Conservation (phyloP, 345 rosid species). For the Syzygium grande region DNA sequence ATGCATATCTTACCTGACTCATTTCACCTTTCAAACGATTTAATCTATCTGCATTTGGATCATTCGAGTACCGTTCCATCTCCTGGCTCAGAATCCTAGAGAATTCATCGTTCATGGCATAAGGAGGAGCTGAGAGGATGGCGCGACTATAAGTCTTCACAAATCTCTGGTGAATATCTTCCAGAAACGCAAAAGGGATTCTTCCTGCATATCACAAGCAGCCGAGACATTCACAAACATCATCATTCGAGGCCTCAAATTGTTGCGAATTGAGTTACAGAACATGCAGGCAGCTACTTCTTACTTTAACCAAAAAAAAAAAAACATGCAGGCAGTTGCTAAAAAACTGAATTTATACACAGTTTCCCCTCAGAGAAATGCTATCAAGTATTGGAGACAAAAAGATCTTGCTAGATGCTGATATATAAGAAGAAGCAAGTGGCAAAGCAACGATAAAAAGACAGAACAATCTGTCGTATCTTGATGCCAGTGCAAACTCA, state of each 20-base stretch:
- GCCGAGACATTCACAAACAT: not conserved
- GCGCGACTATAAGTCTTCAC: conserved; percentile 26
- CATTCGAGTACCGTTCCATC: conserved; percentile 34
- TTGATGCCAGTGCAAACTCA: not conserved
- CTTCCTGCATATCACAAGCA: conserved; percentile 20
- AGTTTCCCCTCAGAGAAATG: not conserved
- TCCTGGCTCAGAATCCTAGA: conserved; percentile 36
- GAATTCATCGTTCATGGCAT: conserved; percentile 54
- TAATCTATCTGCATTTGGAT: conserved; percentile 33
- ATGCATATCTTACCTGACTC: conserved; percentile 22
- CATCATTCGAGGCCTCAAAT: not conserved
- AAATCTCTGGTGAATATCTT: conserved; percentile 34
- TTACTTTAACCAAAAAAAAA: too few species aligned
- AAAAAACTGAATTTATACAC: not conserved
- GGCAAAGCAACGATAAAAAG: not conserved
- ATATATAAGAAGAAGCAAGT: not conserved
- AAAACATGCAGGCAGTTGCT: not conserved
- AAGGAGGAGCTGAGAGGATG: conserved; percentile 30
- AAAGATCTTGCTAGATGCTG: not conserved
- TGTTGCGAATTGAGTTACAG: not conserved
- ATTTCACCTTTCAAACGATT: conserved; percentile 45
- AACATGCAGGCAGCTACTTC: not conserved
- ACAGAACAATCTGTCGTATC: not conserved
- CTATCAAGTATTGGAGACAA: not conserved
- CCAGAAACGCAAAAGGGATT: conserved; percentile 37